phyloP scores from a whole-genome alignment of 805 yeast species.

The Saturnispora serradocipensis region DNA sequence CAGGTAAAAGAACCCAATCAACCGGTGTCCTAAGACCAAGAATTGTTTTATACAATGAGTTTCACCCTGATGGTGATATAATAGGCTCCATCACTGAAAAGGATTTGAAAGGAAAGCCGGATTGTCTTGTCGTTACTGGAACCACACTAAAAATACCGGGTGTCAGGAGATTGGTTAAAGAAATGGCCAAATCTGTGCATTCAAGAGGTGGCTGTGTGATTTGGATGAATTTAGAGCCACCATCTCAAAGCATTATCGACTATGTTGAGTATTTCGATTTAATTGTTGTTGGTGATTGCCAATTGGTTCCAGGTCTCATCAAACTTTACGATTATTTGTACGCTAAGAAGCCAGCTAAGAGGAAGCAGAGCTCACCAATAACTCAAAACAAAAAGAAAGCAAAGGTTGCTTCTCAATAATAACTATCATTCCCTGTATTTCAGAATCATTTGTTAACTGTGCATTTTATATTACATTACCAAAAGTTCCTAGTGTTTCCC shows the following conservation, averaged over 20 bases:
- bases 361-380: constrained; percentile 1
- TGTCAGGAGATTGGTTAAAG: constrained; percentile 51
- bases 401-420: neutral
- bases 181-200: constrained; percentile 49
- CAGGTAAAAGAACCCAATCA: constrained; percentile 59
- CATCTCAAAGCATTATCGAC: constrained; percentile 40
- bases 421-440: neutral
- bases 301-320: constrained; percentile 34
- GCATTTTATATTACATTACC: neutral
- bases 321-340: constrained; percentile 17
- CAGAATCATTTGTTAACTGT: neutral
- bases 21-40: constrained; percentile 56
- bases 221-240: constrained; percentile 53
- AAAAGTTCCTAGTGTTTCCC: neutral
- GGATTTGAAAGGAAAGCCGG: constrained; percentile 61
- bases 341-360: constrained; percentile 13
- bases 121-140: constrained; percentile 73
- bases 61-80: constrained; percentile 80
- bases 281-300: constrained; percentile 59
- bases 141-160: constrained; percentile 80
- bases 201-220: constrained; percentile 49
- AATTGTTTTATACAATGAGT: constrained; percentile 63
- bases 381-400: constrained; percentile 1
- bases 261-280: constrained; percentile 47
- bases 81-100: constrained; percentile 66